Conservation (phyloP, 441 rosid genomes). For the Pelargonium cotyledonis region DNA sequence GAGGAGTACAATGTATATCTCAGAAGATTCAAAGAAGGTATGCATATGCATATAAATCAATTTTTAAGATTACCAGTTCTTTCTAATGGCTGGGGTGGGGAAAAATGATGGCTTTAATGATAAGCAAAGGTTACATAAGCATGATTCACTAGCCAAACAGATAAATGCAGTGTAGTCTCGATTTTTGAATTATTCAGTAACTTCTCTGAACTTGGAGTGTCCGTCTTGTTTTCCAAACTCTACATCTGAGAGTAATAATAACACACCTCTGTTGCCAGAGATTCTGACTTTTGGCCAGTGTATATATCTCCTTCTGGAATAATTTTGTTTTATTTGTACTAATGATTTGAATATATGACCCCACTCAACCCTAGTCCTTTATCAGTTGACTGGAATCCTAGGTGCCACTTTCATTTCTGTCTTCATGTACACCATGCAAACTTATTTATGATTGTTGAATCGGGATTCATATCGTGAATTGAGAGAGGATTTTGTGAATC, state of each 20-base stretch:
- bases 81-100: no score
- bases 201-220: background rate
- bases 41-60: background rate
- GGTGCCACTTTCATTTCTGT: background rate
- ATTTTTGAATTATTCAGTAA: background rate
- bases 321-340: background rate
- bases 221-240: background rate
- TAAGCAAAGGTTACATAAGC: no score
- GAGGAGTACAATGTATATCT: conserved; percentile 87
- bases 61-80: no score
- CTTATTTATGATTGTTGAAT: background rate
- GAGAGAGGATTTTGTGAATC: no score
- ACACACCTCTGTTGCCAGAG: background rate
- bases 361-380: background rate
- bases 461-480: no score
- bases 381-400: background rate
- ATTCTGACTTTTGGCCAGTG: background rate
- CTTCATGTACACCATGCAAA: background rate
- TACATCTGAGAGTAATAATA: background rate
- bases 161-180: background rate
- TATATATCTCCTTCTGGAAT: background rate
- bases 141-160: no score
- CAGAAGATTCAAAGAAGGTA: conserved; percentile 97
- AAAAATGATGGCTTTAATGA: no score
- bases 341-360: background rate